Percentiles rank a stretch among this genome's conserved stretches.
phyloP scores from a whole-genome alignment of 192 early-diverging fungal genomes.

The Backusella westeae region DNA sequence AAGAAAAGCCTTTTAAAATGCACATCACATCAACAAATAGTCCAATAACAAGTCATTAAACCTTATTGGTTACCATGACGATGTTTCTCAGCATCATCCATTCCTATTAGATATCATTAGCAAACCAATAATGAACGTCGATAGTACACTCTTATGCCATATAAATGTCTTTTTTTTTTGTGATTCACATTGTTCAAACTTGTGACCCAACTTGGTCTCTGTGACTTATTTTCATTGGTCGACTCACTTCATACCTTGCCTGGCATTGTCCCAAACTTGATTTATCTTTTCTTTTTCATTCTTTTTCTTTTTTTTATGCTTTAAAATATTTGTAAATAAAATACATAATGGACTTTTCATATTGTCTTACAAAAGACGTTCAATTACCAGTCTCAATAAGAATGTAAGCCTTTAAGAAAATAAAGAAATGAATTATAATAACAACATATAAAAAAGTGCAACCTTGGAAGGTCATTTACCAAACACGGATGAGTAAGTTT shows the following conservation, averaged over 20 bases:
- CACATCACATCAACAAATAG: no score
- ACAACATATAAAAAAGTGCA: conserved; percentile 15
- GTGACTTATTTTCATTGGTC: no score
- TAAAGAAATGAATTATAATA: background rate
- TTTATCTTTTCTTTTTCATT: background rate
- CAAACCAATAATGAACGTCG: no score
- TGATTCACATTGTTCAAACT: no score
- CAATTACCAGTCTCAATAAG: conserved; percentile 57
- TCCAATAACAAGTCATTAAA: no score
- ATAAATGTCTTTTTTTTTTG: no score
- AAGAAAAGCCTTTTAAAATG: no score
- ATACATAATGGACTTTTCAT: conserved; percentile 63
- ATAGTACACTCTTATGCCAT: no score
- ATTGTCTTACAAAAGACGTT: conserved; percentile 64
- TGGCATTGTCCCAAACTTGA: background rate
- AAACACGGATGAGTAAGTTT: background rate
- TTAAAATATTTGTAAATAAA: background rate
- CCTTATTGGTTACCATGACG: no score
- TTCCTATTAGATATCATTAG: no score
- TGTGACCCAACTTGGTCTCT: no score
- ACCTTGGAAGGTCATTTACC: conserved; percentile 32
- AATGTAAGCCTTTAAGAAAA: conserved; percentile 45
- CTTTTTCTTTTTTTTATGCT: background rate
- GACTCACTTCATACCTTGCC: background rate
- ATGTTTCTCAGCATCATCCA: no score